These are phyloP conservation scores for Verticillium klebahnii DNA, from an alignment of 2,329 filamentous ascomycete species.

Conservation along the genomic window DNA sequence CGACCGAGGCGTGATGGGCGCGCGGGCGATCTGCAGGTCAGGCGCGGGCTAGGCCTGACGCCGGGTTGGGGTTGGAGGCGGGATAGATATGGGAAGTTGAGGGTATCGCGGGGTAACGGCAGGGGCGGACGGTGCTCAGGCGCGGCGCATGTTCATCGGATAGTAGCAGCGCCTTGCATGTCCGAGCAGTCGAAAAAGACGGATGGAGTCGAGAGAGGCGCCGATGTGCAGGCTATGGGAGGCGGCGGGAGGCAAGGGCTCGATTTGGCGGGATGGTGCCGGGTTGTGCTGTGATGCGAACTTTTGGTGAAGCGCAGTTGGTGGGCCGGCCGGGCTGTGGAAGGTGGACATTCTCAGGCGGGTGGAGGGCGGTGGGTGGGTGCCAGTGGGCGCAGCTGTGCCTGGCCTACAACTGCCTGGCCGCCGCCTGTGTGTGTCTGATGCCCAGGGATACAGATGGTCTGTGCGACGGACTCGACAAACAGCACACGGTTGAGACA, in stretches of 20 bases:
- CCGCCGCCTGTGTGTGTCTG: background rate
- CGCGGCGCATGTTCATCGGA: background rate
- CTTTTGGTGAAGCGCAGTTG: background rate
- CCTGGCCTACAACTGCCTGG: background rate
- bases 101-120: background rate
- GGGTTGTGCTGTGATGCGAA: background rate
- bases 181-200: background rate
- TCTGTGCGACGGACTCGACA: background rate
- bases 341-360: background rate
- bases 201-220: background rate
- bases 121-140: background rate
- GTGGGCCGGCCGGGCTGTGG: background rate
- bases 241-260: background rate
- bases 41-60: background rate
- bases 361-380: background rate
- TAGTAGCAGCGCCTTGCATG: background rate
- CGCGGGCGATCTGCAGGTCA: background rate
- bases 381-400: background rate
- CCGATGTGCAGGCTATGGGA: background rate
- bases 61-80: background rate
- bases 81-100: background rate
- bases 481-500: background rate
- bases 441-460: background rate
- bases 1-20: background rate
- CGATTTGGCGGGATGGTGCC: background rate